Conservation (phyloP, 257 asterid species). For the Capsicum rhomboideum region DNA sequence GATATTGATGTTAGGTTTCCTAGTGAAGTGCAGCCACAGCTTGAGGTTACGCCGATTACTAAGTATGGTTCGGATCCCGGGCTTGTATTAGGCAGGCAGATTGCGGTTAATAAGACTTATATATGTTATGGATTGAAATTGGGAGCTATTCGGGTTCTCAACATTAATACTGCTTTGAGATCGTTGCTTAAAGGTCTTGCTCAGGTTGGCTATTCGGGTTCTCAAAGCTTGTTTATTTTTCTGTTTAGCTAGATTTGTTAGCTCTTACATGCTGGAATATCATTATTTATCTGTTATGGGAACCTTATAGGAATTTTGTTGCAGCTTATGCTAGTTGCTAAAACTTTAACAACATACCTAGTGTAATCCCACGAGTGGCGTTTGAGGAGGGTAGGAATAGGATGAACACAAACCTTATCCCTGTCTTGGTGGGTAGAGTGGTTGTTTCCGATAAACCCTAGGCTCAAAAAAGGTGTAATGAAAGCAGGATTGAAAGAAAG, state of each 20-base stretch:
- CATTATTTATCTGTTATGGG: neutral
- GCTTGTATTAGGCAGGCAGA: slow-evolving; percentile 86
- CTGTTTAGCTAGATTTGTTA: neutral
- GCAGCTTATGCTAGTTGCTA: neutral
- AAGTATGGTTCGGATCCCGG: slow-evolving; percentile 94
- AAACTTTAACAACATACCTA: no score
- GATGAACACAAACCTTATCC: no score
- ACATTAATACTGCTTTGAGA: slow-evolving; percentile 88
- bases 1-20: slow-evolving; percentile 78
- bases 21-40: slow-evolving; percentile 94
- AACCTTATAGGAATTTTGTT: neutral
- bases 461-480: no score
- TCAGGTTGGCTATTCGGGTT: slow-evolving; percentile 41
- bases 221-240: neutral
- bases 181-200: slow-evolving; percentile 90
- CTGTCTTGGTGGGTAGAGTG: no score
- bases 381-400: no score
- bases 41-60: slow-evolving; percentile 98
- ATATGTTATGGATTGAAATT: slow-evolving; percentile 87
- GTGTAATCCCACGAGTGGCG: no score
- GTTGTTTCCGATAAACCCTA: no score
- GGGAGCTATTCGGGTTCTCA: slow-evolving; percentile 89
- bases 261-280: neutral
- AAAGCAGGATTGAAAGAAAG: no score
- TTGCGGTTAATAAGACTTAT: slow-evolving; percentile 87